A percentile compares a stretch with the other conserved stretches of the same genome.
Conservation (phyloP, 2,329 filamentous ascomycete genomes). For the Cercospora sojina region DNA sequence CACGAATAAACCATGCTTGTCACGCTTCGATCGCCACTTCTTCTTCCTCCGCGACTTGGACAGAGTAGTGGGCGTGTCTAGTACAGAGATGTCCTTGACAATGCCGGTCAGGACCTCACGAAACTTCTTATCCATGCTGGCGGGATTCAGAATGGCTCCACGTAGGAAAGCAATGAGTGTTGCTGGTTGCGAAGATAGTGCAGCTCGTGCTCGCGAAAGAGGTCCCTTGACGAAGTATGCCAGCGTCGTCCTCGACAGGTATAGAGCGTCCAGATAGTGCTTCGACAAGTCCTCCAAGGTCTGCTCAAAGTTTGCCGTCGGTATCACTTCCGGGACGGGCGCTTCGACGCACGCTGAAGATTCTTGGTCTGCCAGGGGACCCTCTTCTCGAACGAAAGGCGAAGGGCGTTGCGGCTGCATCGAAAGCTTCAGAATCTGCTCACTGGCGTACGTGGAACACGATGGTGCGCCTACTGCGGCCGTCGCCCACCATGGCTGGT, state of each 20-base stretch:
- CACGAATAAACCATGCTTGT: conserved; percentile 67
- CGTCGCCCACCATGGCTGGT: conserved; percentile 30
- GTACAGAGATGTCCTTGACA: conserved; percentile 54
- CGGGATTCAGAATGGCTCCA: conserved; percentile 35
- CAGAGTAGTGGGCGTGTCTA: conserved; percentile 23
- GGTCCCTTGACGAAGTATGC: conserved; percentile 84
- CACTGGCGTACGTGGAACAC: not conserved
- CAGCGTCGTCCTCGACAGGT: conserved; percentile 64
- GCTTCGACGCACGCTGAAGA: not conserved
- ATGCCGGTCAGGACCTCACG: conserved; percentile 66
- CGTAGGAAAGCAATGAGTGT: conserved; percentile 70
- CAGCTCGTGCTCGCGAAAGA: conserved; percentile 69
- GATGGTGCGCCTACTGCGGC: conserved; percentile 20
- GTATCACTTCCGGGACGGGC: not conserved
- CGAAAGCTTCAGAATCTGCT: not conserved
- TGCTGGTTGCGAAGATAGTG: conserved; percentile 63
- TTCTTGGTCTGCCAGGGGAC: not conserved
- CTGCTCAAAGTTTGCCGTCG: conserved; percentile 16
- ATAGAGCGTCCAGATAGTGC: conserved; percentile 48
- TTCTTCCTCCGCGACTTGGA: conserved; percentile 50
- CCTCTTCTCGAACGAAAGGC: not conserved
- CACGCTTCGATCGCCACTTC: conserved; percentile 63
- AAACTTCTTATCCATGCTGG: conserved; percentile 76
- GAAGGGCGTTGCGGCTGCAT: not conserved
- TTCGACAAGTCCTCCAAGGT: conserved; percentile 35